Evolutionary conservation across 108 stramenopile genomes (phyloP), one percentile per base, ranked within the genome.

Genomic region (Chaetoceros muelleri): DNA sequence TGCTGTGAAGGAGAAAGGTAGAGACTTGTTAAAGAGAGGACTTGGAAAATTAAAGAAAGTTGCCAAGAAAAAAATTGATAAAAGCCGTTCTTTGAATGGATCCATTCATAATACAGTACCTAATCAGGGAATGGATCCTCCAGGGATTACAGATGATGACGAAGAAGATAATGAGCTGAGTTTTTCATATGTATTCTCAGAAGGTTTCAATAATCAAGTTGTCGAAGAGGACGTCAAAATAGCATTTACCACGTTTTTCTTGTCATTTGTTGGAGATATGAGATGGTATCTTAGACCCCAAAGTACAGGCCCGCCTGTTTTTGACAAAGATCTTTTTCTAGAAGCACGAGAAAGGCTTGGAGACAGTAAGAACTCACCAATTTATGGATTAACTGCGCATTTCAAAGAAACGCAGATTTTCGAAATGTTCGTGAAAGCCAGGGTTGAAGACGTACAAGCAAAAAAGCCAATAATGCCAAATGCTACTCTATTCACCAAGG

Each of bases 261-360:
- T 93, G 20, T 70, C 68, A 52, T 52, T 81, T 57, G 78, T 76
- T 61, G 90, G 90, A 19, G 81, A 93, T 53, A 83, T 93, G 81
- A 71, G 82, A 10, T 78, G 70, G 79, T 82, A 77, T 55, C 55
- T 78, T 3, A 29, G n/a, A 23, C 28, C 13, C 5, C 20, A 20
- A 48, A 40, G 44, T 19, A 18, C 24, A 13, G n/a, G 17, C 2
- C 50, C 28, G 28, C 2, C 30, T 65, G 13, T 57, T 22, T 40
- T 48, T 58, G 48, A 49, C 23, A 49, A 49, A 18, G 48, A 49
- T 5, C 19, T 23, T 5, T 49, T 49, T 24, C 7, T 49, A 23
- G 13, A 21, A 7, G 7, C 19, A 49, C 7, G 48, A 49, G 22
- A 24, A 21, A 49, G n/a, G n/a, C 22, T 24, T n/a, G 48, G 48